These are phyloP conservation scores for Mycena vulgaris DNA, from an alignment of 768 basidiomycete genomes.

Conservation along the genomic window DNA sequence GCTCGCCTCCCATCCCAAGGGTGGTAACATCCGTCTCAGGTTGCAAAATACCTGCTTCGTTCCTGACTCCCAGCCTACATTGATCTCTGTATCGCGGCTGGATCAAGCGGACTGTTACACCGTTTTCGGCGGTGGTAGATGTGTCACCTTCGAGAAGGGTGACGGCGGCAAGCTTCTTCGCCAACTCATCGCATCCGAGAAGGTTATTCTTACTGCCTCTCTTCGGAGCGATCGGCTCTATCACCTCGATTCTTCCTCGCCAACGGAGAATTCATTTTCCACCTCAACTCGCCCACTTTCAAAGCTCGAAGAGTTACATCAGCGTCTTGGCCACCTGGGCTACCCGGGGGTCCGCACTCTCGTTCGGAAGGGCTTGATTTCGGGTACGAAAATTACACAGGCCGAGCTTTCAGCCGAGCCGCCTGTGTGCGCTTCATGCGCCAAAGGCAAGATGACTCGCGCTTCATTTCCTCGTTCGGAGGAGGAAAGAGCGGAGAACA, in stretches of 20 bases:
- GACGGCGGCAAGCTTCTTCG: conserved; percentile 29
- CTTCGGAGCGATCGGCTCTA: conserved; percentile 29
- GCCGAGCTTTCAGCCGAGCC: conserved; percentile 24
- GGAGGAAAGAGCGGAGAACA: conserved; percentile 13
- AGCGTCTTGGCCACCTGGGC: conserved; percentile 30
- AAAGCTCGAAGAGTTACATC: conserved; percentile 28
- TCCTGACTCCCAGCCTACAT: conserved; percentile 28
- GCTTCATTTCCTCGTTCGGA: conserved; percentile 32
- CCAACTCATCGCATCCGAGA: background rate
- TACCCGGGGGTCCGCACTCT: conserved; percentile 18
- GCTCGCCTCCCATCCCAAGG: conserved; percentile 15
- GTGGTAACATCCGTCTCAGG: conserved; percentile 8
- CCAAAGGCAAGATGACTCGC: conserved; percentile 33
- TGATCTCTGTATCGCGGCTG: conserved; percentile 32
- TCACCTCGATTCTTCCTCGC: conserved; percentile 23
- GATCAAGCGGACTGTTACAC: conserved; percentile 32
- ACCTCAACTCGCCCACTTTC: background rate
- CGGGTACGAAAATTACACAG: conserved; percentile 15
- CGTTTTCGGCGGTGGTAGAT: conserved; percentile 28
- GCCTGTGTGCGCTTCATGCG: conserved; percentile 31
- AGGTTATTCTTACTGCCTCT: conserved; percentile 27
- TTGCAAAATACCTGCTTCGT: conserved; percentile 31
- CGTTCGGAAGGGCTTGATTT: conserved; percentile 22
- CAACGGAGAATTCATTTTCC: conserved; percentile 18
- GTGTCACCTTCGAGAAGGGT: conserved; percentile 27